These are phyloP conservation scores for Thermomucor indicae-seudaticae DNA, from an alignment of 371 early-diverging fungal species.

Conservation along the genomic window DNA sequence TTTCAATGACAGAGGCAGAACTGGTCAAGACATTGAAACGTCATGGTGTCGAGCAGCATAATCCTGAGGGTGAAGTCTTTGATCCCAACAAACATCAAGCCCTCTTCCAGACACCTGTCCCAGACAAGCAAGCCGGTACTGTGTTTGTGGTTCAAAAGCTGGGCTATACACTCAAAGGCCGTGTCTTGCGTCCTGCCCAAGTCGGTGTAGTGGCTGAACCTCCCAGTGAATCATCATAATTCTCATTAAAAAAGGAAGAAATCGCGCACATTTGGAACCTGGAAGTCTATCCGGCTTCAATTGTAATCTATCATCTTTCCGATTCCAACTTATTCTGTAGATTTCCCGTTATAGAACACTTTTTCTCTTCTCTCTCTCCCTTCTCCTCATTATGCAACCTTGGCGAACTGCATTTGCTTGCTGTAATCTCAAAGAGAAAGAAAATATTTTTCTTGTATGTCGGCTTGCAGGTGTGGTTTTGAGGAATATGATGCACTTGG, in stretches of 20 bases:
- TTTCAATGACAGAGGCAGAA: conserved; percentile 86
- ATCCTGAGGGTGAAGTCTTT: conserved; percentile 82
- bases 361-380: neutral
- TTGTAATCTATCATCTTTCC: no score
- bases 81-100: conserved; percentile 95
- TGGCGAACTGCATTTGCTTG: neutral
- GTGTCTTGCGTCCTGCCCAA: conserved; percentile 93
- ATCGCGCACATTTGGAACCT: no score
- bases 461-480: neutral
- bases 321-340: no score
- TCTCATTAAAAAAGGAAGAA: no score
- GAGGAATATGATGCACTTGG: neutral
- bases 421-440: no score
- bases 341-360: neutral
- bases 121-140: conserved; percentile 85
- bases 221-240: conserved; percentile 12
- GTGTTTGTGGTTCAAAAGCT: conserved; percentile 86
- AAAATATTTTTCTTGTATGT: no score
- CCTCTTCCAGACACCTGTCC: conserved; percentile 88
- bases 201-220: conserved; percentile 88
- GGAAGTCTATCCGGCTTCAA: no score
- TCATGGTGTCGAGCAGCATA: conserved; percentile 83
- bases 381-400: neutral
- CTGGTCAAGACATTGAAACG: conserved; percentile 85
- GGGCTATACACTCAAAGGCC: conserved; percentile 89